These are phyloP conservation scores for Wilcoxina mikolae DNA, from an alignment of 495 filamentous ascomycete genomes.

Conservation along the genomic window DNA sequence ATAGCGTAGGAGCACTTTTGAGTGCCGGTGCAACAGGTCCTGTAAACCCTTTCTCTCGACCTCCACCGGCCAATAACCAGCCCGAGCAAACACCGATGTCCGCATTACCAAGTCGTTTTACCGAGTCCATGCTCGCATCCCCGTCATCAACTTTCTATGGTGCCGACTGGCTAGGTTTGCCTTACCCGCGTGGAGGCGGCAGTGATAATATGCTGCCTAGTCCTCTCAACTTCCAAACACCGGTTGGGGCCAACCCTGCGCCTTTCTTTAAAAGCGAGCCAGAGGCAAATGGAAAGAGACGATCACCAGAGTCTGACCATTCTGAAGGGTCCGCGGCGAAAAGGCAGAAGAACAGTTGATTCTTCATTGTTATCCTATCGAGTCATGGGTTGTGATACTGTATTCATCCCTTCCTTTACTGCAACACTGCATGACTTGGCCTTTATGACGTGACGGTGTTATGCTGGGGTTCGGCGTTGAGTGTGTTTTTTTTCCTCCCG, in stretches of 20 bases:
- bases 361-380: neutral
- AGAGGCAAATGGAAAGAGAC: conserved; percentile 29
- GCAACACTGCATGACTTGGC: neutral
- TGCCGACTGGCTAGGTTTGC: conserved; percentile 64
- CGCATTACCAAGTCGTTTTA: conserved; percentile 82
- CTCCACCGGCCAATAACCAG: conserved; percentile 48
- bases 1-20: conserved; percentile 53
- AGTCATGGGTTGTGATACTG: neutral
- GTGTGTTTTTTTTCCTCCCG: conserved; percentile 14
- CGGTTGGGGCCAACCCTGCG: conserved; percentile 46
- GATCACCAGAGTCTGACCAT: conserved; percentile 27
- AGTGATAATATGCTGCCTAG: conserved; percentile 76
- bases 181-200: conserved; percentile 31
- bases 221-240: conserved; percentile 82
- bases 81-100: conserved; percentile 90
- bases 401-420: neutral
- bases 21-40: conserved; percentile 87
- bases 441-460: conserved; percentile 9
- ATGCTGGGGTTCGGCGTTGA: conserved; percentile 18
- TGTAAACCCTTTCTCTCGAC: conserved; percentile 88
- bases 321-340: conserved; percentile 26
- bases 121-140: conserved; percentile 68
- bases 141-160: conserved; percentile 75
- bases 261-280: conserved; percentile 32
- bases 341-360: conserved; percentile 28